Conservation (phyloP, 2,329 filamentous ascomycete species). For the Byssothecium circinans region DNA sequence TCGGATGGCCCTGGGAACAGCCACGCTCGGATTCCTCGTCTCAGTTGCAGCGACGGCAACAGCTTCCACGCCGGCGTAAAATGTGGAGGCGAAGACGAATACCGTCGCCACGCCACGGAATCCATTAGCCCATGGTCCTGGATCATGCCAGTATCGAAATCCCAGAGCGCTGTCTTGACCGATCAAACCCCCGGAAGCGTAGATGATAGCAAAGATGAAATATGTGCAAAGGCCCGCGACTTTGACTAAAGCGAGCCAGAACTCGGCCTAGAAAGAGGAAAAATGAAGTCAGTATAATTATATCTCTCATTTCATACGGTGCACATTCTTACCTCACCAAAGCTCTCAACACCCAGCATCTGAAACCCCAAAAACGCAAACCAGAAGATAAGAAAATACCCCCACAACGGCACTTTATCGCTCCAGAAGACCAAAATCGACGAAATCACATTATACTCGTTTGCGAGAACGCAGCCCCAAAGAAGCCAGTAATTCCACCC, state of each 20-base stretch:
- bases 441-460: constrained; percentile 71
- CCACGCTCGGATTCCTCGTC: constrained; percentile 47
- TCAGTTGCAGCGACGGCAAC: constrained; percentile 42
- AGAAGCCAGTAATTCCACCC: constrained; percentile 53
- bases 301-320: no score
- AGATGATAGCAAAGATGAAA: constrained; percentile 47
- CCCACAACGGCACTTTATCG: constrained; percentile 50
- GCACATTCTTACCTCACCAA: constrained; percentile 35
- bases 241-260: constrained; percentile 47
- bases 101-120: constrained; percentile 47
- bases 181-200: constrained; percentile 35
- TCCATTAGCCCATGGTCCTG: constrained; percentile 45
- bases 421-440: constrained; percentile 69
- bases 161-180: constrained; percentile 36
- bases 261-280: constrained; percentile 30
- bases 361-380: constrained; percentile 43
- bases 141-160: constrained; percentile 45
- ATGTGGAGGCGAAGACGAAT: constrained; percentile 49
- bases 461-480: constrained; percentile 66
- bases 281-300: no score
- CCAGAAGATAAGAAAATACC: constrained; percentile 48
- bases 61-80: constrained; percentile 43
- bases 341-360: constrained; percentile 45
- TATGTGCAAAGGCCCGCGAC: constrained; percentile 42
- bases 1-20: constrained; percentile 52